Evolutionary conservation across 495 filamentous ascomycete genomes (phyloP).

Genomic region (Usnea hakonensis): DNA sequence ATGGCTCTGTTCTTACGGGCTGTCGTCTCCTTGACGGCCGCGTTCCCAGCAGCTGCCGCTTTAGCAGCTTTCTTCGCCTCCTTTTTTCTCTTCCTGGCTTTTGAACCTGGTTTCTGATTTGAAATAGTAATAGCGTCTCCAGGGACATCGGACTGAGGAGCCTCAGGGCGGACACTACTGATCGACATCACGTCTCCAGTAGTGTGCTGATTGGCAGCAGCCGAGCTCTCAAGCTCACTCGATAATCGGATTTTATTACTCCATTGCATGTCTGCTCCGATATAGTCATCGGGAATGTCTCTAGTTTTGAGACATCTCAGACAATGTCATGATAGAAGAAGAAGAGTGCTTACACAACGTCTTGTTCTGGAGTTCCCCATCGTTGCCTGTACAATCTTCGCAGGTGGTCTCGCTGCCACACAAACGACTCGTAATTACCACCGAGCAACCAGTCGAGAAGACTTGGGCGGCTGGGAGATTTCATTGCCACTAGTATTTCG

Average conservation of each 20-base stretch:
- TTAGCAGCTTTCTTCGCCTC: not conserved
- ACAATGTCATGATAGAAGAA: not conserved
- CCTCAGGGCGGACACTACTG: not conserved
- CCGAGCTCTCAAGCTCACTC: not conserved
- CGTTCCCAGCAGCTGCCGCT: not conserved
- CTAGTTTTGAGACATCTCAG: constrained; percentile 13
- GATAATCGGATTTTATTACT: not conserved
- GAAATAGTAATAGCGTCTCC: no score
- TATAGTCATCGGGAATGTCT: constrained; percentile 2
- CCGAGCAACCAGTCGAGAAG: constrained; percentile 59
- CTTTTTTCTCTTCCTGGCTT: not conserved
- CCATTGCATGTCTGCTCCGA: not conserved
- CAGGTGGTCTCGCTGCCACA: constrained; percentile 51
- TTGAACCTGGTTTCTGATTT: not conserved
- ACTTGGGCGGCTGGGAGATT: constrained; percentile 35
- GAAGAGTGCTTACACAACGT: constrained; percentile 4
- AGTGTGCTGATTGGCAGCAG: not conserved
- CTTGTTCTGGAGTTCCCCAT: constrained; percentile 6
- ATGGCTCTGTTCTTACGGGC: not conserved
- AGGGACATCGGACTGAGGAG: not conserved
- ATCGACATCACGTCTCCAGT: not conserved
- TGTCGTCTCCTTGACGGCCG: no score
- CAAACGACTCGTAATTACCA: constrained; percentile 65
- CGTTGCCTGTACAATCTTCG: constrained; percentile 37
- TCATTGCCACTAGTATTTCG: constrained; percentile 51